Percentiles rank a stretch among this genome's conserved stretches.
Evolutionary conservation across 108 stramenopile species (phyloP).

Genomic region (Aurantiochytrium sp.): DNA sequence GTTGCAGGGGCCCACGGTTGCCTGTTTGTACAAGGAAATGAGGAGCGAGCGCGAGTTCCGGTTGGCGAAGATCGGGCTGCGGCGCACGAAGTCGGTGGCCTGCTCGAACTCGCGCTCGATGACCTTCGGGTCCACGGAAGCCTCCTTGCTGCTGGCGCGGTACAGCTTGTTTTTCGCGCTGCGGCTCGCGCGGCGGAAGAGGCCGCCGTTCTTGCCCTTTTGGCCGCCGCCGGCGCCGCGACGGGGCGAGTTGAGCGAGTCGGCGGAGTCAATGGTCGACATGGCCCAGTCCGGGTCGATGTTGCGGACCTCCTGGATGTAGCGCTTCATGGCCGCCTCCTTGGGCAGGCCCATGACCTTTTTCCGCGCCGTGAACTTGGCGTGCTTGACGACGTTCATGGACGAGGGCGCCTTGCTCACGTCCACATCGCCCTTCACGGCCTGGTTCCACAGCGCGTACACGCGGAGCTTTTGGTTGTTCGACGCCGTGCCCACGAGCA

Average conservation of each 20-base stretch:
- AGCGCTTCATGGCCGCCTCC: background rate
- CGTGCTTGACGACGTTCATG: background rate
- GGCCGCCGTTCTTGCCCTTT: background rate
- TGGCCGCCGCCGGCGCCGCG: background rate
- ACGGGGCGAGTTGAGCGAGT: background rate
- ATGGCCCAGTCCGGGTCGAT: background rate
- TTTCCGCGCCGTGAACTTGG: background rate
- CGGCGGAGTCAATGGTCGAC: background rate
- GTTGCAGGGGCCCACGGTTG: background rate
- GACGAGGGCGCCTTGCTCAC: background rate
- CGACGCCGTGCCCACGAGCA: background rate
- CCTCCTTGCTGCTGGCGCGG: background rate
- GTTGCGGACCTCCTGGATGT: background rate
- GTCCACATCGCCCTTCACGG: background rate
- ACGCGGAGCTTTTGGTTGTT: background rate
- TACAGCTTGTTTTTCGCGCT: background rate
- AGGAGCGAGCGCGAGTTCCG: background rate
- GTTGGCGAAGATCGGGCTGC: background rate
- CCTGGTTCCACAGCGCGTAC: background rate
- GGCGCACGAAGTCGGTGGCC: background rate
- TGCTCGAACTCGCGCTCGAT: background rate
- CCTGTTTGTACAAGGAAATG: background rate
- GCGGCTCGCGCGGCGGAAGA: background rate
- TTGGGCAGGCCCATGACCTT: background rate
- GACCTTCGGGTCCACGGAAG: background rate